Evolutionary conservation across 2,329 filamentous ascomycete genomes (phyloP), one percentile per base, ranked within the genome.

Genomic region (Ascochyta pisi): DNA sequence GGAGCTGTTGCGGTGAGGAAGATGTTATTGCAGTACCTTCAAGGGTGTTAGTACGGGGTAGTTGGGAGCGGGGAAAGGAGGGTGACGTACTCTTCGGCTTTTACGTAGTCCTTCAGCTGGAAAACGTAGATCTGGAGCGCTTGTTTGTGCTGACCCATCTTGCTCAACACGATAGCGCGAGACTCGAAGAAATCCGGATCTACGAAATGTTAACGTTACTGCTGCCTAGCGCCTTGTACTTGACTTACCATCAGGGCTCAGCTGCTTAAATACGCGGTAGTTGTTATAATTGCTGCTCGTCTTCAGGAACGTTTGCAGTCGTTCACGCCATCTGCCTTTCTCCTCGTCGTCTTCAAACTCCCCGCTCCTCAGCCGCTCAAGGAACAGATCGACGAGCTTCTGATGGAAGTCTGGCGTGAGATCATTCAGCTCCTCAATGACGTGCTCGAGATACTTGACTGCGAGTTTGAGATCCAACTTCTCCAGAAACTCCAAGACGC

Each of bases 61-160:
- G 22, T 10, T 23, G 15, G 42, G 39, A 22, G 29, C 12, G 6
- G 12, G 33, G 37, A 24, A 42, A 33, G 13, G 9, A n/a, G 19
- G 16, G 23, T 15, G 2, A 46, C 67, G 49, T 62, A 96, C 89
- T 96, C 92, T 83, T 99, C 95, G 29, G 95, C 95, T 76, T 96
- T 98, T 12, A 79, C 81, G 60, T 91, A 94, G 73, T 96, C 89
- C 64, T 90, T 81, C 74, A 99, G 85, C 74, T 94, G 95, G 78
- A 97, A 99, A 26, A 98, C 94, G 73, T 96, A 99, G 48, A 99
- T 96, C 72, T 95, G 90, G n/a, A 99, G 80, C 0, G 95, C 95
- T 76, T 98, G 92, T 71, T 92, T 93, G 78, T 99, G 93, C 67
- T 94, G 89, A 6, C 91, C 92, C 91, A 98, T 96, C 66, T 95